Conservation (phyloP, 148 eudicot species). For the Vaccinium corymbosum region DNA sequence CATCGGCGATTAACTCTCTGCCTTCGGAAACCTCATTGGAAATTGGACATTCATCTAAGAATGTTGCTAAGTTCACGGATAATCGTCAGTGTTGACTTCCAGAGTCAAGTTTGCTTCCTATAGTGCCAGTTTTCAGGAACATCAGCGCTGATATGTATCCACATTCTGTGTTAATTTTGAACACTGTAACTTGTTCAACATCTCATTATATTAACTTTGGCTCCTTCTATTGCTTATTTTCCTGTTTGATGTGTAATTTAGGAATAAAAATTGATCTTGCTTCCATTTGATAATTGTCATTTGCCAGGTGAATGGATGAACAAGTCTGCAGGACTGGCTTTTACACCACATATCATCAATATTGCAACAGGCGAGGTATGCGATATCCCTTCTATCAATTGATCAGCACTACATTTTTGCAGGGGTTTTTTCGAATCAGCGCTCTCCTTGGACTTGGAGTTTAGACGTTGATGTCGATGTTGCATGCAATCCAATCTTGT, state of each 20-base stretch:
- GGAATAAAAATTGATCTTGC: background rate
- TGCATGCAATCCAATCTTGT: background rate
- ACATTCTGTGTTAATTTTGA: background rate
- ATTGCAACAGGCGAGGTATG: slow-evolving; percentile 51
- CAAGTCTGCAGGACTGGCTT: slow-evolving; percentile 52
- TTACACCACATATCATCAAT: slow-evolving; percentile 55
- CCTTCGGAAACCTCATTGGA: background rate
- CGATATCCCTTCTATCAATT: background rate
- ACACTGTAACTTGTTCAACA: background rate
- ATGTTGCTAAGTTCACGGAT: background rate
- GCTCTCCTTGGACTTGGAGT: background rate
- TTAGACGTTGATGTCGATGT: slow-evolving; percentile 13
- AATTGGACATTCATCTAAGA: background rate
- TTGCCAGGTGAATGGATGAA: slow-evolving; percentile 71
- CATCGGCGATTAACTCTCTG: background rate
- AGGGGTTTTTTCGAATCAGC: background rate
- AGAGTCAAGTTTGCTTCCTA: background rate
- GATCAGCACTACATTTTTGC: background rate
- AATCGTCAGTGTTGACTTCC: background rate
- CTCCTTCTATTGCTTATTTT: background rate
- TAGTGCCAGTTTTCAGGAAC: background rate
- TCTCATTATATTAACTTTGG: background rate
- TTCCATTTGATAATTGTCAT: slow-evolving; percentile 7
- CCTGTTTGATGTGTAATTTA: background rate
- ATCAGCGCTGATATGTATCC: background rate